A percentile compares a stretch with the other conserved stretches of the same genome.
Conservation (phyloP, 345 rosid species). For the Boechera retrofracta region DNA sequence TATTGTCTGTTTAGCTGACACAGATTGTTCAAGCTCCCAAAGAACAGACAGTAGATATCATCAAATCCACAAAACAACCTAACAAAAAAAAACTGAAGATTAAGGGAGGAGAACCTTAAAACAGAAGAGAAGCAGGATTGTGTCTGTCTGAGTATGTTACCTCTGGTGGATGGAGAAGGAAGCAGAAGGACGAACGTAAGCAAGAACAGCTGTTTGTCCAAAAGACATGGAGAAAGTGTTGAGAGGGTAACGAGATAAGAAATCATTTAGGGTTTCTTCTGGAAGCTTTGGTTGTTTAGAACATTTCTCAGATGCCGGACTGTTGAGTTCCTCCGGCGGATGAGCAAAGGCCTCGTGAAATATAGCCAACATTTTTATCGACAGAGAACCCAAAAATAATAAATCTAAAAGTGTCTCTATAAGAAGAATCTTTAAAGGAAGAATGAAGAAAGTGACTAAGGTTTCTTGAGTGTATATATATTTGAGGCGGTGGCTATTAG, state of each 20-base stretch:
- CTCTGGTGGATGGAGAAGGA: constrained; percentile 55
- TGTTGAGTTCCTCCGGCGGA: constrained; percentile 95
- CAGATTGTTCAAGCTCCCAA: constrained; percentile 80
- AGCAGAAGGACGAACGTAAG: constrained; percentile 59
- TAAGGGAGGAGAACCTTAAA: neutral
- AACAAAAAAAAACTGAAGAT: neutral
- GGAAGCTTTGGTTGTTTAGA: constrained; percentile 68
- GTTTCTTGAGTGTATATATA: constrained; percentile 10
- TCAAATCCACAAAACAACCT: constrained; percentile 78
- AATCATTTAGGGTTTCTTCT: constrained; percentile 63
- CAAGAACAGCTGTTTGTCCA: constrained; percentile 70
- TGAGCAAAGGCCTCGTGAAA: constrained; percentile 76
- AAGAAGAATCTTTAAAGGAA: constrained; percentile 15
- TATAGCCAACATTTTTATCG: constrained; percentile 62
- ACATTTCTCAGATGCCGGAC: constrained; percentile 71
- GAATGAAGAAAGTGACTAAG: constrained; percentile 4
- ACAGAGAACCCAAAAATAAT: neutral
- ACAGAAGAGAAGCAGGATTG: neutral
- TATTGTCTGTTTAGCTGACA: constrained; percentile 71
- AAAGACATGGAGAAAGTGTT: constrained; percentile 75
- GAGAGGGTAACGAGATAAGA: constrained; percentile 59
- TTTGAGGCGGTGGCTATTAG: constrained; percentile 34
- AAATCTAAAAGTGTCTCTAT: neutral
- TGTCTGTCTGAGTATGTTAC: constrained; percentile 41
- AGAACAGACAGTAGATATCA: constrained; percentile 79